Conservation (phyloP, 768 basidiomycete species). For the Suillus ampliporus region DNA sequence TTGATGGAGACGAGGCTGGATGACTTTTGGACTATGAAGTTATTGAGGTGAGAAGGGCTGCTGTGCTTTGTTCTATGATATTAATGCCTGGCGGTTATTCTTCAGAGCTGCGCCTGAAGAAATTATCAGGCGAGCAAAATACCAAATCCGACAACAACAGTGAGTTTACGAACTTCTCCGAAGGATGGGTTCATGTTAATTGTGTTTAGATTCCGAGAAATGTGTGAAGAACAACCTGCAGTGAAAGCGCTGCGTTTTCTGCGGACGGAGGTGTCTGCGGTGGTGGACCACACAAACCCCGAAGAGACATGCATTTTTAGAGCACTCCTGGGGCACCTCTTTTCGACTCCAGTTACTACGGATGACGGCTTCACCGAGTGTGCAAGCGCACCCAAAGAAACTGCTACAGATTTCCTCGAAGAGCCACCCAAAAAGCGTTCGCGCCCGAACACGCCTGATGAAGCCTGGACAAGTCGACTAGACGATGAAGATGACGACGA, state of each 20-base stretch:
- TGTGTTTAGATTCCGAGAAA: slow-evolving; percentile 72
- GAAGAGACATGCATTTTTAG: slow-evolving; percentile 69
- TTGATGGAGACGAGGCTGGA: slow-evolving; percentile 58
- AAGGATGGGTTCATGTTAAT: neutral
- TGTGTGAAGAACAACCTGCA: slow-evolving; percentile 64
- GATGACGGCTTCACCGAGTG: slow-evolving; percentile 5
- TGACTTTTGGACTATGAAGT: slow-evolving; percentile 80
- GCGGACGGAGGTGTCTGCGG: slow-evolving; percentile 68
- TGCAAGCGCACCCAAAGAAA: neutral
- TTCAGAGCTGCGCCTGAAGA: slow-evolving; percentile 65
- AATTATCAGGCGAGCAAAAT: slow-evolving; percentile 66
- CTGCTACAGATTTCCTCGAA: slow-evolving; percentile 1
- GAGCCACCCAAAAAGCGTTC: slow-evolving; percentile 53
- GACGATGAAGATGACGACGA: slow-evolving; percentile 31
- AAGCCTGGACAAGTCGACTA: slow-evolving; percentile 47
- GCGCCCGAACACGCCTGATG: slow-evolving; percentile 48
- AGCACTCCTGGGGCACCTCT: slow-evolving; percentile 66
- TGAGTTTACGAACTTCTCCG: slow-evolving; percentile 38
- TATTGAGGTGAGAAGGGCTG: slow-evolving; percentile 56
- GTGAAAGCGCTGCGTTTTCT: slow-evolving; percentile 75
- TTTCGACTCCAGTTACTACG: slow-evolving; percentile 41
- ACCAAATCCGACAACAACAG: slow-evolving; percentile 75
- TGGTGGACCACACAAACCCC: slow-evolving; percentile 70
- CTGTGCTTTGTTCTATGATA: neutral
- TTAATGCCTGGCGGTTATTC: slow-evolving; percentile 2